Evolutionary conservation across 768 basidiomycete genomes (phyloP).

Genomic region (Cystoderma amianthinum): DNA sequence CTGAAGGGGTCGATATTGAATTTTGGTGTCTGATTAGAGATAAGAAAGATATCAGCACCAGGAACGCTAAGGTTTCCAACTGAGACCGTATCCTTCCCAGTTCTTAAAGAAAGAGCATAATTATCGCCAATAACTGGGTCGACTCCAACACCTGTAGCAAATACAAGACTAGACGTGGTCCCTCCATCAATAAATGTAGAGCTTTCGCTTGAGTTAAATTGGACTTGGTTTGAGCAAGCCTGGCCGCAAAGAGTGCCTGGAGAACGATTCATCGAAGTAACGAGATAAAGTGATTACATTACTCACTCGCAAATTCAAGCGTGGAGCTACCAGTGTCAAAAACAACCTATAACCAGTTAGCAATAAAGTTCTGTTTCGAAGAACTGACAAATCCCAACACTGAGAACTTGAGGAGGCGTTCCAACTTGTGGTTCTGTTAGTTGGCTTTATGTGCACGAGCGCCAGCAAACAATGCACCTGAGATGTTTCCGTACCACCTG

Average conservation of each 20-base stretch:
- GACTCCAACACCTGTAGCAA: conserved; percentile 48
- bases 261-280: conserved; percentile 4
- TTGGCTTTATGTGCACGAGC: too few relatives aligned
- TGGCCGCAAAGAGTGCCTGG: conserved; percentile 38
- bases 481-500: conserved; percentile 49
- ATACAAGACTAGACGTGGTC: conserved; percentile 35
- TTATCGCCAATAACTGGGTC: conserved; percentile 44
- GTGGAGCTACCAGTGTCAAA: conserved; percentile 51
- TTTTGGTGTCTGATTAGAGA: conserved; percentile 44
- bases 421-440: too few relatives aligned
- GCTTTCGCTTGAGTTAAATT: conserved; percentile 41
- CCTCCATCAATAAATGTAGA: conserved; percentile 43
- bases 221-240: conserved; percentile 33
- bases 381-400: too few relatives aligned
- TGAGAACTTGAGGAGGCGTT: conserved; percentile 42
- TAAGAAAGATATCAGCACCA: conserved; percentile 35
- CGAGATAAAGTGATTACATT: neutral
- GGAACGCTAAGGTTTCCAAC: conserved; percentile 36
- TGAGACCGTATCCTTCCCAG: conserved; percentile 39
- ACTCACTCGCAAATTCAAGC: conserved; percentile 42
- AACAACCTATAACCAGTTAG: conserved; percentile 29
- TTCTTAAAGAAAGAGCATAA: conserved; percentile 38
- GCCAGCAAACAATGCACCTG: too few relatives aligned
- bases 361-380: too few relatives aligned
- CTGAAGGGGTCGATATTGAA: conserved; percentile 51